These are phyloP conservation scores for Rhizoctonia solani DNA, from an alignment of 1,284 basidiomycete genomes.

Conservation along the genomic window DNA sequence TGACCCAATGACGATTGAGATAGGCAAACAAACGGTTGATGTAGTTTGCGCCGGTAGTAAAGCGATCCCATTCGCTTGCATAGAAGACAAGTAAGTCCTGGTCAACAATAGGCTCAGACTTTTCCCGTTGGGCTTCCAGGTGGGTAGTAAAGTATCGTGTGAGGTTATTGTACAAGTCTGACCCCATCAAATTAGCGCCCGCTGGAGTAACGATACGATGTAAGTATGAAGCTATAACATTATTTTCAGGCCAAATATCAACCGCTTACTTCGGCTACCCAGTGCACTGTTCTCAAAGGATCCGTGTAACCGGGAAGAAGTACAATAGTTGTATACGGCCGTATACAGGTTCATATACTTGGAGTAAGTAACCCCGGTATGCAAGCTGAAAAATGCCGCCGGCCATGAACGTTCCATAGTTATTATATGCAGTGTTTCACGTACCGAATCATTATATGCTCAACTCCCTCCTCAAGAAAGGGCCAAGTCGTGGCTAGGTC, in stretches of 20 bases:
- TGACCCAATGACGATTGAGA: slow-evolving; percentile 99
- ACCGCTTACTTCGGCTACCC: slow-evolving; percentile 61
- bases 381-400: slow-evolving; percentile 53
- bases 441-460: slow-evolving; percentile 85
- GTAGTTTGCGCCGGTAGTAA: slow-evolving; percentile 95
- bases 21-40: slow-evolving; percentile 96
- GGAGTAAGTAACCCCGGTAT: slow-evolving; percentile 86
- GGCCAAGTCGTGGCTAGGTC: slow-evolving; percentile 86
- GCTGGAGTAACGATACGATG: slow-evolving; percentile 51
- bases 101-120: slow-evolving; percentile 80
- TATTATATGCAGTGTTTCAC: slow-evolving; percentile 32
- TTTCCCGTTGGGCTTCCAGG: slow-evolving; percentile 70
- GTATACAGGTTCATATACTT: slow-evolving; percentile 95
- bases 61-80: slow-evolving; percentile 91
- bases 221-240: not conserved
- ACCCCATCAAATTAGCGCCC: slow-evolving; percentile 93
- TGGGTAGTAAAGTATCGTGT: slow-evolving; percentile 83
- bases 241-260: not conserved
- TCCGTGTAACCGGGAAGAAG: slow-evolving; percentile 81
- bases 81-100: slow-evolving; percentile 91
- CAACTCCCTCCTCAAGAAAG: slow-evolving; percentile 85
- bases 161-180: slow-evolving; percentile 91
- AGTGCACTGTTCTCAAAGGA: slow-evolving; percentile 54
- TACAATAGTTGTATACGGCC: slow-evolving; percentile 96
- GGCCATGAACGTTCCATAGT: slow-evolving; percentile 37